Evolutionary conservation across 148 eudicot species (phyloP).

Genomic region (Vaccinium corymbosum): DNA sequence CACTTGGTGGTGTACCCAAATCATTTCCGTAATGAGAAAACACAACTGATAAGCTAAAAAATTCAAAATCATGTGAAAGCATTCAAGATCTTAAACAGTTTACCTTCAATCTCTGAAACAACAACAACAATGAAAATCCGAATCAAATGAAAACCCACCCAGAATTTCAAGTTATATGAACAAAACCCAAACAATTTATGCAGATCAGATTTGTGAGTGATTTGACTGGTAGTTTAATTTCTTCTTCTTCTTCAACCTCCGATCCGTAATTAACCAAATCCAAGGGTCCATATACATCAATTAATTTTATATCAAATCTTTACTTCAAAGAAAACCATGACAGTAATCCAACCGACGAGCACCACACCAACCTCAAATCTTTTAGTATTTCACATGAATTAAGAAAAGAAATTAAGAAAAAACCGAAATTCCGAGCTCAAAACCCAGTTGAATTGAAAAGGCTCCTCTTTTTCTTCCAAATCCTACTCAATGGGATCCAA

Average conservation of each 20-base stretch:
- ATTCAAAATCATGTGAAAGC: neutral
- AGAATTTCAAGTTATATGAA: neutral
- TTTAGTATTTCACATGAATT: too few species aligned
- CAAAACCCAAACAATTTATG: neutral
- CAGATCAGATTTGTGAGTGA: neutral
- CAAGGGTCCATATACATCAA: too few species aligned
- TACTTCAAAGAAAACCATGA: too few species aligned
- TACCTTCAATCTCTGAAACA: neutral
- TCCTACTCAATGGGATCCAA: too few species aligned
- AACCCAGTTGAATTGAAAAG: too few species aligned
- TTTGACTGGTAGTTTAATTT: neutral
- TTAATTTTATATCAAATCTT: too few species aligned
- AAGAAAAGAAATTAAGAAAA: too few species aligned
- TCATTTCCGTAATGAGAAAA: neutral
- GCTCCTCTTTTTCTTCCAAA: too few species aligned
- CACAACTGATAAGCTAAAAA: neutral
- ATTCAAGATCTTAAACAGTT: neutral
- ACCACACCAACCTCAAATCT: too few species aligned
- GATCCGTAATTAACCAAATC: slow-evolving; percentile 14
- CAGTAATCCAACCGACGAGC: too few species aligned
- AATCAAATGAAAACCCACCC: neutral
- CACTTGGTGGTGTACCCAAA: too few species aligned
- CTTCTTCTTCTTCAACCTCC: neutral
- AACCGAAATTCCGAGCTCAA: too few species aligned
- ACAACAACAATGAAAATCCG: neutral